phyloP scores from a whole-genome alignment of 1,139 yeast genomes.

The Groenewaldozyma sp. region DNA sequence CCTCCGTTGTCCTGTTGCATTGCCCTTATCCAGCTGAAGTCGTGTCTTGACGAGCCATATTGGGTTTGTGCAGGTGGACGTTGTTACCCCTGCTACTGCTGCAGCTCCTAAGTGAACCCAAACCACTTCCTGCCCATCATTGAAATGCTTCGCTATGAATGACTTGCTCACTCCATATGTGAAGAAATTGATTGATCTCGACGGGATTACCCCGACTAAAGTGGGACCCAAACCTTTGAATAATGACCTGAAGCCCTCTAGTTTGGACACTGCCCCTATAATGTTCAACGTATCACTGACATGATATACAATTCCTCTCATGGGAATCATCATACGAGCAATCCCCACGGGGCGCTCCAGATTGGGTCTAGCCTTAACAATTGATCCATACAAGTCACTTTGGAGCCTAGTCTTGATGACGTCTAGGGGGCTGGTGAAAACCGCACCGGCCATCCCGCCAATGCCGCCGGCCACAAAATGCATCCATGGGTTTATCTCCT shows the following conservation, averaged over 20 bases:
- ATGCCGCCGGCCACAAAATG: constrained; percentile 98
- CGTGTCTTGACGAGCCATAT: constrained; percentile 96
- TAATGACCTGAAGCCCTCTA: constrained; percentile 78
- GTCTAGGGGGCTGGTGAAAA: constrained; percentile 89
- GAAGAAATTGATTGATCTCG: constrained; percentile 92
- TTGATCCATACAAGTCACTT: constrained; percentile 56
- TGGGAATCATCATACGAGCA: constrained; percentile 15
- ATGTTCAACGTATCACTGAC: constrained; percentile 76
- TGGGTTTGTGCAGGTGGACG: constrained; percentile 99
- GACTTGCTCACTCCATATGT: constrained; percentile 92
- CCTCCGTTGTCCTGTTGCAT: constrained; percentile 41
- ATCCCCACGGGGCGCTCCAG: neutral
- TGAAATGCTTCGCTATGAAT: constrained; percentile 51
- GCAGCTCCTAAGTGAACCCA: constrained; percentile 85
- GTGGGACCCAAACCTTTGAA: constrained; percentile 96
- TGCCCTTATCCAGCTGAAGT: constrained; percentile 69
- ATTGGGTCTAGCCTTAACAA: constrained; percentile 19
- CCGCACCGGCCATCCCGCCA: constrained; percentile 97
- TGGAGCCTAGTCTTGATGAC: constrained; percentile 94
- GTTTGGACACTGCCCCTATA: constrained; percentile 52
- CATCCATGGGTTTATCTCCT: constrained; percentile 69
- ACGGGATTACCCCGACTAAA: constrained; percentile 97
- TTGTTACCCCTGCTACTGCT: constrained; percentile 87
- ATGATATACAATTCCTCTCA: constrained; percentile 42
- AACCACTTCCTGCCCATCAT: constrained; percentile 68